phyloP scores from a whole-genome alignment of 208 protist genomes.

The Acanthamoeba royreba region DNA sequence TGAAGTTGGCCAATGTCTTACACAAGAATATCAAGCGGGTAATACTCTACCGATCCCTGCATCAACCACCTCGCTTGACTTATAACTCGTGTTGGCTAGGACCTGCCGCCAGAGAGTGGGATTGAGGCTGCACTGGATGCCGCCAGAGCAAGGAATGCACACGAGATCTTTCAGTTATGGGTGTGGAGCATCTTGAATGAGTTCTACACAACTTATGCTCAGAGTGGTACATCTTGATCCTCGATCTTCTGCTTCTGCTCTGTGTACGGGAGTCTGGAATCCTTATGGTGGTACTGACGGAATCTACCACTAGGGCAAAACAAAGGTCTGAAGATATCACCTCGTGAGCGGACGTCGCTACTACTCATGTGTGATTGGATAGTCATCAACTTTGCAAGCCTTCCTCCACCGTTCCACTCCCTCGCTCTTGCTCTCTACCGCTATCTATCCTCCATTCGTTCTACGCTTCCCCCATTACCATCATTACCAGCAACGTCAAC shows the following conservation, averaged over 20 bases:
- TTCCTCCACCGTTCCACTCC: neutral
- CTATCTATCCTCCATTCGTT: neutral
- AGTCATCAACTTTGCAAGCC: neutral
- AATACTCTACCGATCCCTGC: too few species aligned
- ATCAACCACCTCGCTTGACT: neutral
- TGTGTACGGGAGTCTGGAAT: neutral
- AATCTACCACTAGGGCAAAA: too few species aligned
- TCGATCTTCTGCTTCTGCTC: neutral
- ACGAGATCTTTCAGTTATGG: conserved; percentile 1
- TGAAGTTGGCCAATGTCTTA: neutral
- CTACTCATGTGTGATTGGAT: conserved; percentile 16
- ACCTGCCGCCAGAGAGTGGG: neutral
- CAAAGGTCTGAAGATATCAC: neutral
- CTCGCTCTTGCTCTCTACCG: neutral
- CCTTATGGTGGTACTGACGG: too few species aligned
- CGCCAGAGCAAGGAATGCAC: neutral
- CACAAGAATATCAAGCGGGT: conserved; percentile 13
- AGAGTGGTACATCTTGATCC: neutral
- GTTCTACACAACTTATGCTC: neutral
- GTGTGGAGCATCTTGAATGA: neutral
- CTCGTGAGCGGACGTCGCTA: neutral
- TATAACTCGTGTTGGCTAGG: neutral
- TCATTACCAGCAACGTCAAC: neutral
- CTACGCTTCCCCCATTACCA: neutral
- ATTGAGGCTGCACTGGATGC: neutral